Evolutionary conservation across 192 early-diverging fungal genomes (phyloP).

Genomic region (Kickxella alabastrina): DNA sequence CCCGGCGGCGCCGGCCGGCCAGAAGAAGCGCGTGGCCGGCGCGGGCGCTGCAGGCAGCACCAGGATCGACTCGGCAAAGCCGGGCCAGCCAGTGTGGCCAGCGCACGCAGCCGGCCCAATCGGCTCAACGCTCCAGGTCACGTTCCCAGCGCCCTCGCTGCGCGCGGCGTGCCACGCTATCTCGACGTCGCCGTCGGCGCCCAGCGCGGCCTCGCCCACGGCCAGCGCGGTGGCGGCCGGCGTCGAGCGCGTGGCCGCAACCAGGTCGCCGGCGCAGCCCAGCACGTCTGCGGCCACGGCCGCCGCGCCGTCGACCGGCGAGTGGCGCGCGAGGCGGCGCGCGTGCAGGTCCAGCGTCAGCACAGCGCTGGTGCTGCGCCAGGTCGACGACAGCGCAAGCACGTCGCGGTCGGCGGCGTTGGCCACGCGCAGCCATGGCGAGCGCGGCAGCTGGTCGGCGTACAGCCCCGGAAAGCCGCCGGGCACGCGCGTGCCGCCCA

Average conservation of each 20-base stretch:
- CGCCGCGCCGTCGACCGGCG: slow-evolving; percentile 47
- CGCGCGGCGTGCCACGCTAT: slow-evolving; percentile 16
- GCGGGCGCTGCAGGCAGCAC: slow-evolving; percentile 20
- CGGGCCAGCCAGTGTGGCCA: not conserved
- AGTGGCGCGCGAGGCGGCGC: slow-evolving; percentile 53
- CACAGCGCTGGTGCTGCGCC: slow-evolving; percentile 44
- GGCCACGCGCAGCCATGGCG: slow-evolving; percentile 22
- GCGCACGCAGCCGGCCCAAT: not conserved
- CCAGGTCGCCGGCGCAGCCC: slow-evolving; percentile 37
- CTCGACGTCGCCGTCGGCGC: not conserved
- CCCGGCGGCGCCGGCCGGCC: slow-evolving; percentile 9
- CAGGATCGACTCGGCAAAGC: slow-evolving; percentile 25
- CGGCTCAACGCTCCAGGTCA: slow-evolving; percentile 15
- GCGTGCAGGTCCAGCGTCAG: slow-evolving; percentile 44
- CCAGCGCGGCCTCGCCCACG: slow-evolving; percentile 19
- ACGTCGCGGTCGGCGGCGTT: slow-evolving; percentile 3
- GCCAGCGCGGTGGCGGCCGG: slow-evolving; percentile 52
- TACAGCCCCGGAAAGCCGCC: slow-evolving; percentile 70
- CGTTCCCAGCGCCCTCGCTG: not conserved
- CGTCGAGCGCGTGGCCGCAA: slow-evolving; percentile 52
- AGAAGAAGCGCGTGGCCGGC: slow-evolving; percentile 20
- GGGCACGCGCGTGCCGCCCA: slow-evolving; percentile 24
- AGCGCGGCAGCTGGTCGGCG: slow-evolving; percentile 52
- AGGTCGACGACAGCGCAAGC: slow-evolving; percentile 31
- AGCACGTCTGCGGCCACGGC: slow-evolving; percentile 51